Base-by-base conservation (phyloP, 1,284 basidiomycete species). In the Tilletia walkeri region DNA sequence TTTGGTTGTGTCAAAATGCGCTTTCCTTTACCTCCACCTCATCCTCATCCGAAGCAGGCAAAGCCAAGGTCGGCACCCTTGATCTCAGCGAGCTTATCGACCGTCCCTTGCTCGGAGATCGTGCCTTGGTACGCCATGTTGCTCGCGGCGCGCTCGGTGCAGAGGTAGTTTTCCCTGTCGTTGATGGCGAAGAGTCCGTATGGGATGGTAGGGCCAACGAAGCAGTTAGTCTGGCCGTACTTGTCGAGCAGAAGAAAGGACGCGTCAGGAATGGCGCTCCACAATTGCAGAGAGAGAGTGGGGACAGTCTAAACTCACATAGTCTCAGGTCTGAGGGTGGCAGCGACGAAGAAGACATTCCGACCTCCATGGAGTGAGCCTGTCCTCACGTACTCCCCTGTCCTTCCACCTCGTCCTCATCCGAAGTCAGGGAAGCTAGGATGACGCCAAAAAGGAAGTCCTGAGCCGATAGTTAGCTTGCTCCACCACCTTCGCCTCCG, bases 101-200 rank as follows among this genome's bases (percentile, higher is more conserved):
- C 78, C 49, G 68, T 59, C 53, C 82, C 82, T 39, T 80, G 77
- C 14, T 89, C 87, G 66, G 76, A 67, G 67, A 89, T 90, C 70
- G 91, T 90, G 54, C 86, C 87, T 85, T 99, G 96, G 89, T 91
- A 99, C 0, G 95, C 89, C 95, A 99, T 97, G 85, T 98, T 99
- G 63, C 95, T 90, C 9, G 94, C 94, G 0, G 95, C 90, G 66
- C 95, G 92, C 76, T 90, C 86, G 12, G 95, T 95, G 85, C 93
- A 91, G 20, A 99, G 86, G 86, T 90, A 99, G 38, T 95, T 91
- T 36, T 84, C 80, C 56, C 71, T 79, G 84, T 94, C 91, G 81
- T 92, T 93, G 71, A 84, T 79, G 68, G 78, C 75, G 84, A 91
- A 99, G 36, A 98, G 86, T 66, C 94, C 95, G 83, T 99, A 99